Conservation (phyloP, 441 rosid species). For the Erodium texanum region DNA sequence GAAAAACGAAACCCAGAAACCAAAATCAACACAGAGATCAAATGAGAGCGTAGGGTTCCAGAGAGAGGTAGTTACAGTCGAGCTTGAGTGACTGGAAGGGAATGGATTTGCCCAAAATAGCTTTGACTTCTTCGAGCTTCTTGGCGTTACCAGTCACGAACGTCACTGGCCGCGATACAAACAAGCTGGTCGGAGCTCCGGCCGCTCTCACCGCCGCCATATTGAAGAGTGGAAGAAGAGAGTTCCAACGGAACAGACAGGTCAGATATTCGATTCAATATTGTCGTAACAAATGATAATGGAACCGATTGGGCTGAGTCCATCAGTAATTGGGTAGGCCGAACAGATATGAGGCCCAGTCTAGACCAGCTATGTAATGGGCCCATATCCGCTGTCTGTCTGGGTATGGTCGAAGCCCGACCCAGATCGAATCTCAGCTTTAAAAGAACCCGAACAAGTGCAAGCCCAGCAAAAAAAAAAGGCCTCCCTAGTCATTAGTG, state of each 20-base stretch:
- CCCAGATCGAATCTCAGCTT: no score
- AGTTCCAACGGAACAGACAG: no score
- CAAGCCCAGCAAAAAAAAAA: no score
- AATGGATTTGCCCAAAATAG: slow-evolving; percentile 71
- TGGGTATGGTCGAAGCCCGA: no score
- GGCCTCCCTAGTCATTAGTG: no score
- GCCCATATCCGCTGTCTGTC: background rate
- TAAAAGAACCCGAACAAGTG: no score
- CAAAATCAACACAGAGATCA: background rate
- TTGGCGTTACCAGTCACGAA: slow-evolving; percentile 91
- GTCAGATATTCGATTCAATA: no score
- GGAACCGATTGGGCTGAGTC: no score
- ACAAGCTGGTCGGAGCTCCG: slow-evolving; percentile 15
- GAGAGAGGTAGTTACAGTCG: slow-evolving; percentile 37
- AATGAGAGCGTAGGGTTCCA: background rate
- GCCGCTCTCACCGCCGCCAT: slow-evolving; percentile 42
- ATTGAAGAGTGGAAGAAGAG: background rate
- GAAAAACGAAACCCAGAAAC: slow-evolving; percentile 6
- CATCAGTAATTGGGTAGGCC: no score
- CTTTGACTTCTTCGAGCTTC: slow-evolving; percentile 91
- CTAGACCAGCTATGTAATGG: background rate
- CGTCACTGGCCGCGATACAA: slow-evolving; percentile 68
- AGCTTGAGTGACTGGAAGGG: slow-evolving; percentile 83
- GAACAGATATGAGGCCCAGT: background rate
- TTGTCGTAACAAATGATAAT: no score